These are phyloP conservation scores for Elymus sibiricus DNA, from an alignment of 176 grass and related monocot species.

Conservation along the genomic window DNA sequence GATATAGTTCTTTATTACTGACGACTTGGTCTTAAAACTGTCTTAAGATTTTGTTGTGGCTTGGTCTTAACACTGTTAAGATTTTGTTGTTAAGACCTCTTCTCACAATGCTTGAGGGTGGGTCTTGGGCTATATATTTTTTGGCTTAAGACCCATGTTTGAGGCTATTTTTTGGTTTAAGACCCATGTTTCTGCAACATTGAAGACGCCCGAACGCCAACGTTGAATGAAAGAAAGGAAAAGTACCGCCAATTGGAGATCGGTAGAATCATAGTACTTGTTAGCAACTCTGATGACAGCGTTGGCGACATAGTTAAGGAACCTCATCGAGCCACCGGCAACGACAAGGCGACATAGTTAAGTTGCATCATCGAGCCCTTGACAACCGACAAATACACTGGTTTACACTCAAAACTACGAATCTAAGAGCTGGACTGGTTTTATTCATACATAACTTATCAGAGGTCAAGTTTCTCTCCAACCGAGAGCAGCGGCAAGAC, in stretches of 20 bases:
- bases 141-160: too few species aligned
- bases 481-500: background rate
- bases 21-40: too few species aligned
- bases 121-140: too few species aligned
- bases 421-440: background rate
- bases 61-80: too few species aligned
- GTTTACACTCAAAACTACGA: slow-evolving; percentile 14
- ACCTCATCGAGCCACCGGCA: background rate
- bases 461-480: background rate
- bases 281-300: background rate
- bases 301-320: background rate
- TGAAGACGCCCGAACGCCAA: too few species aligned
- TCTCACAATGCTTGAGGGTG: too few species aligned
- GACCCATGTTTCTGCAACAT: too few species aligned
- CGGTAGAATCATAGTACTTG: background rate
- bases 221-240: too few species aligned
- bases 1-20: too few species aligned
- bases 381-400: background rate
- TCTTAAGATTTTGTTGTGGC: too few species aligned
- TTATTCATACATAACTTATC: slow-evolving; percentile 22
- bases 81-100: too few species aligned
- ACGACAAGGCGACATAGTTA: background rate
- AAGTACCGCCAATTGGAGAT: background rate
- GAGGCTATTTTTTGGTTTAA: too few species aligned
- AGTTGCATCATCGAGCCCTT: background rate